A percentile compares a stretch with the other conserved stretches of the same genome.
phyloP scores from a whole-genome alignment of 345 rosid species.

The Dimocarpus longan region DNA sequence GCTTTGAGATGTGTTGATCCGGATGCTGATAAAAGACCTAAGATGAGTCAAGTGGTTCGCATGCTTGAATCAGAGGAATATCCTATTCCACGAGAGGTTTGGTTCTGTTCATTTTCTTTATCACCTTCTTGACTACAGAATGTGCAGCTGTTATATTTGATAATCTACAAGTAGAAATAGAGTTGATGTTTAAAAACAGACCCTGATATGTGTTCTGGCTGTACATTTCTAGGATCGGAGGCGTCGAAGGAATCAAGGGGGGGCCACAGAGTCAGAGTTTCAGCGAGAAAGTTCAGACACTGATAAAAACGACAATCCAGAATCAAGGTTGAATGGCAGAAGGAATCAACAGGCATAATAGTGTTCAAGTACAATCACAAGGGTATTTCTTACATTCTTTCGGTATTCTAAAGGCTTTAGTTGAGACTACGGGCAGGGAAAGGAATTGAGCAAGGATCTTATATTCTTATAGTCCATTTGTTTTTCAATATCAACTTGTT shows the following conservation, averaged over 20 bases:
- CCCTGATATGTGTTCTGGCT: constrained; percentile 4
- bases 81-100: constrained; percentile 84
- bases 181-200: neutral
- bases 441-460: constrained; percentile 11
- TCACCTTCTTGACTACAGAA: neutral
- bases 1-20: constrained; percentile 98
- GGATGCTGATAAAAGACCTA: constrained; percentile 89
- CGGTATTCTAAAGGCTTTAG: neutral
- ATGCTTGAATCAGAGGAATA: constrained; percentile 96
- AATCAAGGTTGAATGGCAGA: constrained; percentile 29
- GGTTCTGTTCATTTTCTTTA: constrained; percentile 20
- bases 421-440: constrained; percentile 14
- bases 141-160: neutral
- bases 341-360: constrained; percentile 19
- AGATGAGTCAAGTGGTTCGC: constrained; percentile 93
- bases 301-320: constrained; percentile 48
- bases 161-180: neutral
- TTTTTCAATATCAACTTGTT: constrained; percentile 4
- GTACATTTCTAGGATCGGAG: constrained; percentile 67
- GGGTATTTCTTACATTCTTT: constrained; percentile 21
- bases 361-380: constrained; percentile 11
- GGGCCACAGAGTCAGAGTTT: constrained; percentile 37
- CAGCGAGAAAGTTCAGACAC: constrained; percentile 48
- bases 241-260: constrained; percentile 56
- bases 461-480: neutral